Conservation (phyloP, 805 yeast genomes). For the Yarrowia bubula region DNA sequence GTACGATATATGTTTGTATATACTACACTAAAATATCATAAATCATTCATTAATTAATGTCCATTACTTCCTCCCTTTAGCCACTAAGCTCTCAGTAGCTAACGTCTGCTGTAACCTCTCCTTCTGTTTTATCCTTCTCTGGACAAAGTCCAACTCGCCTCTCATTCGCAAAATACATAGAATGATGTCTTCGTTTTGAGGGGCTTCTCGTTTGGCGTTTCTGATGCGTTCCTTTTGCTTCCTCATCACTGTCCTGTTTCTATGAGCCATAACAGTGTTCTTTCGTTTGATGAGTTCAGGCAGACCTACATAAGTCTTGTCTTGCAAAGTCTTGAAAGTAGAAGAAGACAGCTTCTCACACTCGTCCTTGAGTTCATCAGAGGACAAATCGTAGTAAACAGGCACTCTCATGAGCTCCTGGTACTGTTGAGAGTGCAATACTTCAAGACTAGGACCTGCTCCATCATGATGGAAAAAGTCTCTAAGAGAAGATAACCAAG, state of each 20-base stretch:
- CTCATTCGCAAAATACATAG: conserved; percentile 68
- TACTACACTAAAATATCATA: background rate
- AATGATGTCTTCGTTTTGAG: conserved; percentile 61
- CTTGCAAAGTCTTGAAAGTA: conserved; percentile 50
- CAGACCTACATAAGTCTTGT: conserved; percentile 46
- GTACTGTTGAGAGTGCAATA: conserved; percentile 59
- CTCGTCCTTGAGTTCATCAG: conserved; percentile 51
- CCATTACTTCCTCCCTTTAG: conserved; percentile 22
- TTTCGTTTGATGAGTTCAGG: conserved; percentile 54
- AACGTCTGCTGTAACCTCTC: conserved; percentile 56
- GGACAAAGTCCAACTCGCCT: conserved; percentile 59
- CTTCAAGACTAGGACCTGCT: conserved; percentile 70
- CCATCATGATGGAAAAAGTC: conserved; percentile 81
- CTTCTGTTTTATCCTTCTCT: conserved; percentile 58
- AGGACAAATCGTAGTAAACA: conserved; percentile 57
- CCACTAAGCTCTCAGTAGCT: conserved; percentile 48
- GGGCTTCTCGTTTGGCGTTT: conserved; percentile 48
- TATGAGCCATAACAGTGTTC: conserved; percentile 69
- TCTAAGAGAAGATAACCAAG: conserved; percentile 67
- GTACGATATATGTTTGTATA: background rate
- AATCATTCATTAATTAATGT: background rate
- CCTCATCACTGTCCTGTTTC: conserved; percentile 57
- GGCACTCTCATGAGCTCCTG: conserved; percentile 64
- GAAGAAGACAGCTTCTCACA: conserved; percentile 58
- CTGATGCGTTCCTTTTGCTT: conserved; percentile 48